phyloP scores from a whole-genome alignment of 1,284 basidiomycete species.

The Mycocalia duriaeana region DNA sequence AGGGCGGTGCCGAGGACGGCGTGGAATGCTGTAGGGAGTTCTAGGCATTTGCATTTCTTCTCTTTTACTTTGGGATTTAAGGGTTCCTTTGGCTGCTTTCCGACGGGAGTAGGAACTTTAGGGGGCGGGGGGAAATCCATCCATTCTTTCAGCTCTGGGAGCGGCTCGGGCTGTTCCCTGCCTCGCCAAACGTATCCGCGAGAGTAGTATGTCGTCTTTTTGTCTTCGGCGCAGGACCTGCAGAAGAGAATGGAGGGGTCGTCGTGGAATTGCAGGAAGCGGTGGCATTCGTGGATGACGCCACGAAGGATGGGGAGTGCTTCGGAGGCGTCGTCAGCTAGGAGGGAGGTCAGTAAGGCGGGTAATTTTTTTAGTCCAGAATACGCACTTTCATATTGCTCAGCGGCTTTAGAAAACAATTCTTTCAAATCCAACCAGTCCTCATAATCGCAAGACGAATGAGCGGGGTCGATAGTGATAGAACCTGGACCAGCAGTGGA shows the following conservation, averaged over 20 bases:
- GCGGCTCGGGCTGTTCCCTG: not conserved
- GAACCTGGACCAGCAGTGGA: conserved; percentile 23
- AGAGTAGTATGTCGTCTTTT: conserved; percentile 10
- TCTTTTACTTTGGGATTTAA: no score
- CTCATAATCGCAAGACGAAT: conserved; percentile 39
- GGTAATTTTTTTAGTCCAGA: not conserved
- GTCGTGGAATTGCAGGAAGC: conserved; percentile 45
- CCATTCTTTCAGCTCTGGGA: not conserved
- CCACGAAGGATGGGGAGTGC: conserved; percentile 53
- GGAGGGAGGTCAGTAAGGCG: not conserved
- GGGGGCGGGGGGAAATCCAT: not conserved
- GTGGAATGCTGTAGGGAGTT: conserved; percentile 60
- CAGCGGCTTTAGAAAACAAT: conserved; percentile 49
- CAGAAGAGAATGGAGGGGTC: conserved; percentile 50
- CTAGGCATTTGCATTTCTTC: no score
- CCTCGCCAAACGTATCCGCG: no score
- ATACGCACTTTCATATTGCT: conserved; percentile 53
- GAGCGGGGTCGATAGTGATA: conserved; percentile 11
- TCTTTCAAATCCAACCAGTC: conserved; percentile 67
- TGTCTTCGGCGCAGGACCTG: conserved; percentile 11
- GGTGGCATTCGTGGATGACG: conserved; percentile 62
- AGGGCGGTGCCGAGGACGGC: conserved; percentile 57
- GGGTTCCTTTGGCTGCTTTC: no score
- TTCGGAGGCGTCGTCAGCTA: conserved; percentile 43
- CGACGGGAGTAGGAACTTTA: not conserved